phyloP scores from a whole-genome alignment of 345 rosid species.

The Geranium rotundifolium region DNA sequence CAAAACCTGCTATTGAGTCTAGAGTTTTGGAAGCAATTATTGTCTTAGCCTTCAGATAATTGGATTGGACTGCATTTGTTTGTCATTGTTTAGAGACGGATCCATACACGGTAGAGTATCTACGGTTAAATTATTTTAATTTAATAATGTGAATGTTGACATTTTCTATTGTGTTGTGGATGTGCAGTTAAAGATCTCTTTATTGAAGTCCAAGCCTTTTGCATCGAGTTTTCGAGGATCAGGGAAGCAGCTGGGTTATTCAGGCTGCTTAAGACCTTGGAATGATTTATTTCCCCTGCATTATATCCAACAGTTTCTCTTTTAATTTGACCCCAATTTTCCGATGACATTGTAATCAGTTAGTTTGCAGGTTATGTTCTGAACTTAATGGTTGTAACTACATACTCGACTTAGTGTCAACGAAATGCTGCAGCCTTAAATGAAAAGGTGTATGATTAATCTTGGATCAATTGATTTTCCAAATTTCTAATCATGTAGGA shows the following conservation, averaged over 20 bases:
- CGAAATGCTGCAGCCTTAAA: no score
- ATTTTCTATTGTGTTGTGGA: not conserved
- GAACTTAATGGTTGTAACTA: not conserved
- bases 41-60: no score
- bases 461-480: no score
- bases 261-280: slow-evolving; percentile 36
- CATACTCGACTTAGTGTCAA: no score
- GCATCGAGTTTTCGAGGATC: slow-evolving; percentile 86
- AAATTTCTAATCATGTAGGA: no score
- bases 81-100: no score
- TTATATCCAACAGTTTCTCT: not conserved
- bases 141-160: not conserved
- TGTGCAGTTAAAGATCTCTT: slow-evolving; percentile 77
- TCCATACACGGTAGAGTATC: no score
- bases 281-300: not conserved
- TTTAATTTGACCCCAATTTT: not conserved
- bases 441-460: no score
- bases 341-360: not conserved
- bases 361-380: not conserved
- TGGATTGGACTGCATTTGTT: no score
- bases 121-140: no score
- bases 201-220: slow-evolving; percentile 95
- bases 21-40: no score
- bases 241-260: slow-evolving; percentile 84
- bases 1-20: no score